These are phyloP conservation scores for Botrytis fabae DNA, from an alignment of 2,329 filamentous ascomycete genomes.

Conservation along the genomic window DNA sequence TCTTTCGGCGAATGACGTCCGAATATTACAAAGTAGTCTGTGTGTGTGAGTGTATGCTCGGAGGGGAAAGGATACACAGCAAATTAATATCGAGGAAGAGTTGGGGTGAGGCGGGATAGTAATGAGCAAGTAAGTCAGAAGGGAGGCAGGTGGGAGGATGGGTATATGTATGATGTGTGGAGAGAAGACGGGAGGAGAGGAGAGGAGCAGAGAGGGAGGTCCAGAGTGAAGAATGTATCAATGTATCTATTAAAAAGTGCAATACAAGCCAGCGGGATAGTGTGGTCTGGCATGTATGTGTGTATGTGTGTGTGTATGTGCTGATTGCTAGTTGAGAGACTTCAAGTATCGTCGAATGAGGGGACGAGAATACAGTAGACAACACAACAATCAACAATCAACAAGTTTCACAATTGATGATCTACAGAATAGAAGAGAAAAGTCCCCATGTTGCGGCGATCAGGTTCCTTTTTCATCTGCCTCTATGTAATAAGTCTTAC, in stretches of 20 bases:
- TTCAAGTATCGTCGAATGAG: not conserved
- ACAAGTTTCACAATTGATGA: not conserved
- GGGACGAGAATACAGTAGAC: not conserved
- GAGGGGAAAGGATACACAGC: not conserved
- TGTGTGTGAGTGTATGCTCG: not conserved
- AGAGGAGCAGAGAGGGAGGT: not conserved
- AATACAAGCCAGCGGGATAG: not conserved
- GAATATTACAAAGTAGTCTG: slow-evolving; percentile 3
- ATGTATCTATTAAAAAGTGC: not conserved
- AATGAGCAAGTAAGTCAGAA: not conserved
- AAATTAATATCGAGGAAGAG: not conserved
- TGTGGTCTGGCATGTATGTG: not conserved
- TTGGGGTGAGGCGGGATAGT: not conserved
- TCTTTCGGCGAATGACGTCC: not conserved
- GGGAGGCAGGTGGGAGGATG: not conserved
- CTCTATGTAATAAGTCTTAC: not conserved
- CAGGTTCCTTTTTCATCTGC: not conserved
- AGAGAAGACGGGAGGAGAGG: not conserved
- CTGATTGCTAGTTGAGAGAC: not conserved
- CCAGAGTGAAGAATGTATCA: not conserved
- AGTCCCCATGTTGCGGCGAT: not conserved
- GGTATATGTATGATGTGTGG: not conserved
- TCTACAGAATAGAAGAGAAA: not conserved
- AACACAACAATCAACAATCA: not conserved
- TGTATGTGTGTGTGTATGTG: not conserved